A percentile compares a stretch with the other conserved stretches of the same genome.
Conservation (phyloP, 768 basidiomycete species). For the Filobasidium wieringae region DNA sequence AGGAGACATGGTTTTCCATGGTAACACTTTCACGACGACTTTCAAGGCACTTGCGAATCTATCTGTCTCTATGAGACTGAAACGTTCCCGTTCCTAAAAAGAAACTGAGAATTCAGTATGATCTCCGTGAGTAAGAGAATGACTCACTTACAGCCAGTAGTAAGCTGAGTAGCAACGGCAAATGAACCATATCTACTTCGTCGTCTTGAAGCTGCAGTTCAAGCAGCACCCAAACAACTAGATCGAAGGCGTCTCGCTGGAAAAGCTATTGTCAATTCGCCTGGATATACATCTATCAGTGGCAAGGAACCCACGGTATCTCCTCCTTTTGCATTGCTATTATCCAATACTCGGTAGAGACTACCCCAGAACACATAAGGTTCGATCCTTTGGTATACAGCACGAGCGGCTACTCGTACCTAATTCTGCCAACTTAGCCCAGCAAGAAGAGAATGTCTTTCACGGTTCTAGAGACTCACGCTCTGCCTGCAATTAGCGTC, state of each 20-base stretch:
- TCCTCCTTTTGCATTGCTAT: neutral
- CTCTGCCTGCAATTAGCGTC: neutral
- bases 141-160: neutral
- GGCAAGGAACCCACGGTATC: neutral
- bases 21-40: neutral
- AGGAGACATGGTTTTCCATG: neutral
- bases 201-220: conserved; percentile 73
- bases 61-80: too few species aligned
- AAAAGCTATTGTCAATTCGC: conserved; percentile 5
- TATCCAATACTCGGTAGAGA: conserved; percentile 43
- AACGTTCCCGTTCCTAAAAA: too few species aligned
- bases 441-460: neutral
- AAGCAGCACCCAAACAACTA: conserved; percentile 60
- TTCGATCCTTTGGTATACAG: conserved; percentile 68
- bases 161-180: conserved; percentile 60
- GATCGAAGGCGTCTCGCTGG: conserved; percentile 16
- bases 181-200: conserved; percentile 65
- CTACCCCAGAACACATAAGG: conserved; percentile 77
- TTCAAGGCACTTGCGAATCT: conserved; percentile 42
- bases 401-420: conserved; percentile 71
- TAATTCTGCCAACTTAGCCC: conserved; percentile 25
- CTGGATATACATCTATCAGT: neutral
- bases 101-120: too few species aligned
- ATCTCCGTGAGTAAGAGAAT: neutral
- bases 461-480: neutral